Evolutionary conservation across 768 basidiomycete genomes (phyloP).

Genomic region (Phallus indusiatus): DNA sequence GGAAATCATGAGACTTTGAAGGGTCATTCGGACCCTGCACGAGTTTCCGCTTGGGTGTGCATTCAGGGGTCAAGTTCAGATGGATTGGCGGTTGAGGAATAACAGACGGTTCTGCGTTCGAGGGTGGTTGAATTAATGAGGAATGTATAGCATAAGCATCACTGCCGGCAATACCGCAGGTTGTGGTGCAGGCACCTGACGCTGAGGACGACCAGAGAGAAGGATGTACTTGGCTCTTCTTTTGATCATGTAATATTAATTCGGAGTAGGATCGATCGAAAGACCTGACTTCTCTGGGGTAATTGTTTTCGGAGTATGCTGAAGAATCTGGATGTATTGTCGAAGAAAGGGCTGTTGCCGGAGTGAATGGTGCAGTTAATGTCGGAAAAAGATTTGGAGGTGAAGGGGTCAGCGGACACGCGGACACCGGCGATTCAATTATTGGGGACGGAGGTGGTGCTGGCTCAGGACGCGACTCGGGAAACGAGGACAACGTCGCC

Average conservation of each 20-base stretch:
- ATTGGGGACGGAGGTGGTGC: slow-evolving; percentile 7
- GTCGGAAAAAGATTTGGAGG: slow-evolving; percentile 8
- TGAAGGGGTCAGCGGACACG: not conserved
- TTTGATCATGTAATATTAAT: not conserved
- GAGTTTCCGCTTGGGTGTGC: not conserved
- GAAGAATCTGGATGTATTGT: not conserved
- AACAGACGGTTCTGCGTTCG: not conserved
- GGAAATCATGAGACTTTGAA: not conserved
- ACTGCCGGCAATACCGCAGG: not conserved
- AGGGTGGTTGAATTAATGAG: not conserved
- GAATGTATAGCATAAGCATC: not conserved
- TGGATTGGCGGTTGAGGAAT: not conserved
- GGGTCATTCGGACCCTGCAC: not conserved
- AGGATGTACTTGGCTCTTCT: not conserved
- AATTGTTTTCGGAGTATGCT: not conserved
- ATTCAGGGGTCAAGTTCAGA: not conserved
- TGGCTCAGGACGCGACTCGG: slow-evolving; percentile 10
- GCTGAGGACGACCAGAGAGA: not conserved
- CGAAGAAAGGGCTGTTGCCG: not conserved
- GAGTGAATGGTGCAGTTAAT: slow-evolving; percentile 1
- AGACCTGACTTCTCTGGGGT: not conserved
- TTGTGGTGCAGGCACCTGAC: not conserved
- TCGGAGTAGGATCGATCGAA: not conserved
- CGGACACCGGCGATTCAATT: not conserved
- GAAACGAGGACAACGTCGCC: slow-evolving; percentile 21